phyloP scores from a whole-genome alignment of 495 filamentous ascomycete species.

The Aspergillus sclerotiicarbonarius region DNA sequence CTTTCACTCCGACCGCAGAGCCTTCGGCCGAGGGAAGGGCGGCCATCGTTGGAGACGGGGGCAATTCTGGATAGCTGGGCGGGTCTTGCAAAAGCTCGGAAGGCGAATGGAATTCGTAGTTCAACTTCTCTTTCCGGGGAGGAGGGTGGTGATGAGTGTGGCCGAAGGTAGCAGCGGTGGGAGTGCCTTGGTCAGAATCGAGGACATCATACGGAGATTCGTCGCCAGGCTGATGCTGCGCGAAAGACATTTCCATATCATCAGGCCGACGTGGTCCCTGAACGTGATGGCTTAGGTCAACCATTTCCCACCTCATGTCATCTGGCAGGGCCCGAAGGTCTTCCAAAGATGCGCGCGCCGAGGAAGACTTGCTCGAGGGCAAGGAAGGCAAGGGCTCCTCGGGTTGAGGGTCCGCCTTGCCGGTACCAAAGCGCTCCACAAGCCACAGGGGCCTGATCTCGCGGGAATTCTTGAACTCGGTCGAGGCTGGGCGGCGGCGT shows the following conservation, averaged over 20 bases:
- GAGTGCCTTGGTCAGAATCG: constrained; percentile 39
- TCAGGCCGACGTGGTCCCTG: constrained; percentile 18
- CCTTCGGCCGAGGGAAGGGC: constrained; percentile 38
- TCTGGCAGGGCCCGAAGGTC: constrained; percentile 34
- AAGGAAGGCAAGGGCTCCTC: constrained; percentile 47
- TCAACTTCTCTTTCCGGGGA: constrained; percentile 32
- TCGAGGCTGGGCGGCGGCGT: constrained; percentile 43
- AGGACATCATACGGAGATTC: constrained; percentile 23
- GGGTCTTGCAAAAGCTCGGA: constrained; percentile 45
- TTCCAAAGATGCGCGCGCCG: constrained; percentile 43
- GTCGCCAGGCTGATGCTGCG: constrained; percentile 11
- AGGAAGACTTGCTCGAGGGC: constrained; percentile 50
- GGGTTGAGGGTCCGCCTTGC: constrained; percentile 35
- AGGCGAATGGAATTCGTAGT: constrained; percentile 48
- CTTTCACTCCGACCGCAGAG: constrained; percentile 29
- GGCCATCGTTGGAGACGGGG: constrained; percentile 27
- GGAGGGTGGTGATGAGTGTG: constrained; percentile 1
- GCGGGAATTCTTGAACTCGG: constrained; percentile 46
- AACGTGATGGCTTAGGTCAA: constrained; percentile 24
- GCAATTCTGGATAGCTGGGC: constrained; percentile 22
- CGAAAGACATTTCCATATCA: constrained; percentile 25
- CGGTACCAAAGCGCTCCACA: constrained; percentile 45
- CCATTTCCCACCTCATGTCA: constrained; percentile 34
- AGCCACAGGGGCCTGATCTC: constrained; percentile 51
- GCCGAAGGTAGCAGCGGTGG: constrained; percentile 29